phyloP scores from a whole-genome alignment of 2,329 filamentous ascomycete genomes.

The Microcyclospora pomicola region DNA sequence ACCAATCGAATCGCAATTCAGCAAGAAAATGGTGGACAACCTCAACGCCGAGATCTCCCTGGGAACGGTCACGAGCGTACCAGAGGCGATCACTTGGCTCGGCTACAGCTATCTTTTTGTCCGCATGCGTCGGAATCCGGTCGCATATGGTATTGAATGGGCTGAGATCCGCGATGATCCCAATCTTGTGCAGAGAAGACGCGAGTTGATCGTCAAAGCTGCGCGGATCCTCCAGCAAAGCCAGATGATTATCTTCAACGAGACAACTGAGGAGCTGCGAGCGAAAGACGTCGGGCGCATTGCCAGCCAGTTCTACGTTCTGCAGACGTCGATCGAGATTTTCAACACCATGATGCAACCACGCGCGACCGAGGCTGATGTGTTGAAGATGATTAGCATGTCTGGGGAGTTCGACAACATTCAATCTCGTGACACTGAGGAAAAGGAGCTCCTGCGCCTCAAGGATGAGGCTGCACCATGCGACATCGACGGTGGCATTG shows the following conservation, averaged over 20 bases:
- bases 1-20: slow-evolving; percentile 95
- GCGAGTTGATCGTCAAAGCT: slow-evolving; percentile 77
- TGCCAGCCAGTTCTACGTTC: slow-evolving; percentile 91
- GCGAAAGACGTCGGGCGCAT: slow-evolving; percentile 94
- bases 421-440: slow-evolving; percentile 79
- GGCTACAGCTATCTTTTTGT: slow-evolving; percentile 97
- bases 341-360: slow-evolving; percentile 94
- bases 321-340: slow-evolving; percentile 84
- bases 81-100: slow-evolving; percentile 91
- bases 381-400: slow-evolving; percentile 92
- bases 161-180: slow-evolving; percentile 79
- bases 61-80: slow-evolving; percentile 86
- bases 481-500: slow-evolving; percentile 56
- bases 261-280: slow-evolving; percentile 78
- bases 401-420: slow-evolving; percentile 97
- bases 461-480: slow-evolving; percentile 60
- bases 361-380: slow-evolving; percentile 74
- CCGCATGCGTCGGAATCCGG: slow-evolving; percentile 82
- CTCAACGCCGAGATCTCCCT: slow-evolving; percentile 88
- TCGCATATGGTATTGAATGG: slow-evolving; percentile 92
- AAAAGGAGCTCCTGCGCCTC: slow-evolving; percentile 68
- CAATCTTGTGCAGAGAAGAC: slow-evolving; percentile 68
- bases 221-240: slow-evolving; percentile 76
- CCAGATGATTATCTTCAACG: slow-evolving; percentile 99
- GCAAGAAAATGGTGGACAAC: slow-evolving; percentile 86